A percentile compares a stretch with the other conserved stretches of the same genome.
phyloP scores from a whole-genome alignment of 768 basidiomycete genomes.

The Exidia glandulosa region DNA sequence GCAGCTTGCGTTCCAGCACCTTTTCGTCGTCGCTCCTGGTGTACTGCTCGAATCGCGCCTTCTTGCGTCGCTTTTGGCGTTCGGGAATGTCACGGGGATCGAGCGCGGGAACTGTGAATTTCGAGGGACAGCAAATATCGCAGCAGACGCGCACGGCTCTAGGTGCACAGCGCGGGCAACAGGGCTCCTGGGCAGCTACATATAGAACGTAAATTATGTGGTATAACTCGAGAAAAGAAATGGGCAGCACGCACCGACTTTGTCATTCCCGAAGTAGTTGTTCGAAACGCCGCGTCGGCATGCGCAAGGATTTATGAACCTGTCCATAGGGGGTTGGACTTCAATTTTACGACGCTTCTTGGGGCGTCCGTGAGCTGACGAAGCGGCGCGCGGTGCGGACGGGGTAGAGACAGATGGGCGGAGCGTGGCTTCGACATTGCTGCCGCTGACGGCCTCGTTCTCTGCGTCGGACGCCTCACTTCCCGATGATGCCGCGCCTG shows the following conservation, averaged over 20 bases:
- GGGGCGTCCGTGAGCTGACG: no score
- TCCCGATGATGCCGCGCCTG: no score
- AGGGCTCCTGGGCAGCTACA: constrained; percentile 6
- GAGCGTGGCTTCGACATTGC: no score
- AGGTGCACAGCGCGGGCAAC: constrained; percentile 12
- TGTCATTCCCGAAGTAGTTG: no score
- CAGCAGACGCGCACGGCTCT: constrained; percentile 13
- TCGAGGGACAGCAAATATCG: constrained; percentile 12
- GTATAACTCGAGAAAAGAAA: background rate
- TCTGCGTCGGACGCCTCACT: no score
- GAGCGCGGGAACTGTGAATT: background rate
- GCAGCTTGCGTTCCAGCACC: background rate
- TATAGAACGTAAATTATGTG: background rate
- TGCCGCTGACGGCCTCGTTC: no score
- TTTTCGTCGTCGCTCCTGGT: background rate
- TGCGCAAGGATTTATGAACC: no score
- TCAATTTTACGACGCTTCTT: no score
- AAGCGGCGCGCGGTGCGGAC: no score
- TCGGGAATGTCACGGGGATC: background rate
- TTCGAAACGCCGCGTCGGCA: no score
- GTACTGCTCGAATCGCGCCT: background rate
- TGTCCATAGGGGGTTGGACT: no score
- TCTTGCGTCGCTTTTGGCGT: background rate
- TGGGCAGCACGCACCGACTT: background rate
- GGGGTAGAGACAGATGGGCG: no score